phyloP scores from a whole-genome alignment of 2,329 filamentous ascomycete genomes.

The Emmonsia crescens region DNA sequence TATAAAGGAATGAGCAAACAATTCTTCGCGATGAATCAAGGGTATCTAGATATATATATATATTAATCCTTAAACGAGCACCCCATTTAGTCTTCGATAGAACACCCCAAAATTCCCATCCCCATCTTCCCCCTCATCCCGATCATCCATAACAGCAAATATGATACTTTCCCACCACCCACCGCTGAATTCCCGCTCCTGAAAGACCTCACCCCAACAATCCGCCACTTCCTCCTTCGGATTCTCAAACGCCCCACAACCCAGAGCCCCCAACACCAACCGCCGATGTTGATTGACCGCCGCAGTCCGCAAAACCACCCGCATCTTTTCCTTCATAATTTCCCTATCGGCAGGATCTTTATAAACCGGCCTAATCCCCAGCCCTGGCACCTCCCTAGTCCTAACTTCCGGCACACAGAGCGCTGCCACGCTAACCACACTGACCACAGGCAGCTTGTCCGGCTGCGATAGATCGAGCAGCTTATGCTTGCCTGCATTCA shows the following conservation, averaged over 20 bases:
- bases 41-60: background rate
- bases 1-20: background rate
- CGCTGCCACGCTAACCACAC: slow-evolving; percentile 52
- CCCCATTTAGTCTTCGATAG: slow-evolving; percentile 20
- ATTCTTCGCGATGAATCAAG: background rate
- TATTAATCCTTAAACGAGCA: slow-evolving; percentile 16
- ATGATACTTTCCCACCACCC: slow-evolving; percentile 55
- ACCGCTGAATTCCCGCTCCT: slow-evolving; percentile 50
- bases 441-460: slow-evolving; percentile 40
- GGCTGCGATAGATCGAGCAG: slow-evolving; percentile 34
- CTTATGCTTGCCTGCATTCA: slow-evolving; percentile 33
- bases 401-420: slow-evolving; percentile 32
- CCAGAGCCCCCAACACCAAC: slow-evolving; percentile 57
- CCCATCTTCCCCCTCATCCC: slow-evolving; percentile 15
- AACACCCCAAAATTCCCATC: slow-evolving; percentile 26
- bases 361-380: slow-evolving; percentile 28
- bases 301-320: slow-evolving; percentile 49
- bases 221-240: slow-evolving; percentile 50
- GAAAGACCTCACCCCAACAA: slow-evolving; percentile 52
- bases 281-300: slow-evolving; percentile 45
- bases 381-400: background rate
- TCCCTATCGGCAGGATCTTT: slow-evolving; percentile 36
- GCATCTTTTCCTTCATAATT: slow-evolving; percentile 53
- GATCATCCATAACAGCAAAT: slow-evolving; percentile 49
- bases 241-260: slow-evolving; percentile 57